These are phyloP conservation scores for Microbotryomycetes sp. DNA, from an alignment of 1,284 basidiomycete species.

Conservation along the genomic window DNA sequence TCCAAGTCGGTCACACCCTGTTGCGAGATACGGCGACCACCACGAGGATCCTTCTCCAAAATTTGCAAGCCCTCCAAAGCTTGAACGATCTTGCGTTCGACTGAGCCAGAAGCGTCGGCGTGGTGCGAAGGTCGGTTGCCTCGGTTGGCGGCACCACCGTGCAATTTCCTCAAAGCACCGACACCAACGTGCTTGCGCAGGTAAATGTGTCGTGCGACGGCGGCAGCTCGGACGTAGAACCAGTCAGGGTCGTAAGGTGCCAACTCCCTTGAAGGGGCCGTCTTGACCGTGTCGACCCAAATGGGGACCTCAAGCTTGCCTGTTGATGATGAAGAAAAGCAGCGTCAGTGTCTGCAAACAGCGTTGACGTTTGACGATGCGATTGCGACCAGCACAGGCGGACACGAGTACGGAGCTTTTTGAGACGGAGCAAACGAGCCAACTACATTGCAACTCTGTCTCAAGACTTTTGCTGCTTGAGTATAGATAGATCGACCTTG, in stretches of 20 bases:
- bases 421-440: neutral
- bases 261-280: constrained; percentile 94
- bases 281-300: constrained; percentile 99
- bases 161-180: constrained; percentile 91
- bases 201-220: constrained; percentile 98
- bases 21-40: constrained; percentile 91
- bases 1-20: constrained; percentile 96
- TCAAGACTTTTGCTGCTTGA: neutral
- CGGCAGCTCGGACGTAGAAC: constrained; percentile 98
- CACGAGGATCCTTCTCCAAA: constrained; percentile 83
- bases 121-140: constrained; percentile 93
- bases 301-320: constrained; percentile 95
- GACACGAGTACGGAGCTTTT: neutral
- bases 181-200: constrained; percentile 98
- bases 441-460: neutral
- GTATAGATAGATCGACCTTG: neutral
- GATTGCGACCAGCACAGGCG: neutral
- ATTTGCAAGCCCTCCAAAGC: constrained; percentile 98
- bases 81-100: constrained; percentile 84
- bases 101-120: constrained; percentile 71
- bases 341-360: neutral
- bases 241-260: constrained; percentile 99
- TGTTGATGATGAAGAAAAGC: constrained; percentile 22
- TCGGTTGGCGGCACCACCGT: constrained; percentile 91
- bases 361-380: neutral